A percentile compares a stretch with the other conserved stretches of the same genome.
Evolutionary conservation across 163 green algal genomes (phyloP).

Genomic region (Scenedesmus sp.): DNA sequence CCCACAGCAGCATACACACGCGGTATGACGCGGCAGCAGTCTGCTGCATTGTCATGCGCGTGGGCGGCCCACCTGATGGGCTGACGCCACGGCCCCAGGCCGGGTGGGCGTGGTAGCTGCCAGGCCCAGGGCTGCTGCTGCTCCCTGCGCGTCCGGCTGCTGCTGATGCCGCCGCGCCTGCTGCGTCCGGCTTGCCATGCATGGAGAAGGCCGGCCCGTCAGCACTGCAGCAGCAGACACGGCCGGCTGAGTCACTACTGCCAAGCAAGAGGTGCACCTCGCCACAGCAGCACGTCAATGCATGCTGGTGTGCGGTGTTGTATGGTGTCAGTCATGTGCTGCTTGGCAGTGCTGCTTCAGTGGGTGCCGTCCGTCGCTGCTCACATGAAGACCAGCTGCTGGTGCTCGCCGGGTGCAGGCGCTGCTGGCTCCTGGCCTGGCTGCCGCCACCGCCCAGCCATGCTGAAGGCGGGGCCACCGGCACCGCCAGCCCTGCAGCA

Average conservation of each 20-base stretch:
- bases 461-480: slow-evolving; percentile 26
- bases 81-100: slow-evolving; percentile 25
- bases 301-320: too few species aligned
- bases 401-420: slow-evolving; percentile 33
- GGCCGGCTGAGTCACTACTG: not conserved
- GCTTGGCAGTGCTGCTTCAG: too few species aligned
- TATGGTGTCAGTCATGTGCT: too few species aligned
- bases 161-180: too few species aligned
- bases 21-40: too few species aligned
- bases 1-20: too few species aligned
- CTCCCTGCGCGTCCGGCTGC: not conserved
- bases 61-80: slow-evolving; percentile 16
- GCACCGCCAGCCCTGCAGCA: not conserved
- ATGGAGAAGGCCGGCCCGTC: slow-evolving; percentile 34
- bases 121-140: slow-evolving; percentile 34
- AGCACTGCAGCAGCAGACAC: slow-evolving; percentile 21
- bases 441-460: slow-evolving; percentile 28
- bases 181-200: not conserved
- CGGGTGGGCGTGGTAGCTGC: not conserved
- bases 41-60: not conserved
- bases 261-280: not conserved
- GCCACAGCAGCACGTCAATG: too few species aligned
- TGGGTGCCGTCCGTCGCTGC: not conserved
- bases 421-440: slow-evolving; percentile 27
- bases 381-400: slow-evolving; percentile 40